Percentiles rank a stretch among this genome's conserved stretches.
phyloP scores from a whole-genome alignment of 768 basidiomycete genomes.

The Russula sp. region DNA sequence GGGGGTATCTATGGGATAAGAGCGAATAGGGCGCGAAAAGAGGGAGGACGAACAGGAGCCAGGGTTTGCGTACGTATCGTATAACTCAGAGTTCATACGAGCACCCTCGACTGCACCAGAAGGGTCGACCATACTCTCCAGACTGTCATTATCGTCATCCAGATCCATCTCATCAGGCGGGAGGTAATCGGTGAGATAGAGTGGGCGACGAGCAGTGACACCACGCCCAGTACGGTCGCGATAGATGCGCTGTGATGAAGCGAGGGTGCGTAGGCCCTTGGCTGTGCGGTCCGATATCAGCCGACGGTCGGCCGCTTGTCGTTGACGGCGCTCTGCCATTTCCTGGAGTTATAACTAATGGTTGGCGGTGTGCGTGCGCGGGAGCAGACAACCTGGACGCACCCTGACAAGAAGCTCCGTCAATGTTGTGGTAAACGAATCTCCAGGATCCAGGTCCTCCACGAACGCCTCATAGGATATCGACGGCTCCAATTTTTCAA shows the following conservation, averaged over 20 bases:
- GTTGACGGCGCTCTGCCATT: constrained; percentile 66
- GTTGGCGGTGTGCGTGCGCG: constrained; percentile 1
- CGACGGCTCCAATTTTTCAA: constrained; percentile 60
- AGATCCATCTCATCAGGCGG: constrained; percentile 55
- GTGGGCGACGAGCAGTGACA: constrained; percentile 18
- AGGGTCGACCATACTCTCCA: constrained; percentile 44
- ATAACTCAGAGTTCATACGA: constrained; percentile 57
- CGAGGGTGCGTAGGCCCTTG: constrained; percentile 56
- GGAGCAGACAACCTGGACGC: constrained; percentile 31
- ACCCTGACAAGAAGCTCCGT: constrained; percentile 80
- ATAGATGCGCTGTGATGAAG: constrained; percentile 53
- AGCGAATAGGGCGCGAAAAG: neutral
- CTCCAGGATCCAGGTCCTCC: constrained; percentile 71
- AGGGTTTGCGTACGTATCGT: constrained; percentile 52
- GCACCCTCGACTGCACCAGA: constrained; percentile 49
- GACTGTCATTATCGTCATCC: constrained; percentile 61
- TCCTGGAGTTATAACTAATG: constrained; percentile 48
- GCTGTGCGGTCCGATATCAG: constrained; percentile 68
- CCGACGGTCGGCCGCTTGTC: constrained; percentile 53
- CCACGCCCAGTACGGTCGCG: constrained; percentile 36
- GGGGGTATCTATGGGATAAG: neutral
- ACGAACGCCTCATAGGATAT: constrained; percentile 77
- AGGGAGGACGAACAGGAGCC: constrained; percentile 15
- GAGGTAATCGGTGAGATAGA: constrained; percentile 52
- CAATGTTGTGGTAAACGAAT: constrained; percentile 74